These are phyloP conservation scores for Anthoceros angustus DNA, from an alignment of 225 moss, liverwort and hornwort genomes.

Conservation along the genomic window DNA sequence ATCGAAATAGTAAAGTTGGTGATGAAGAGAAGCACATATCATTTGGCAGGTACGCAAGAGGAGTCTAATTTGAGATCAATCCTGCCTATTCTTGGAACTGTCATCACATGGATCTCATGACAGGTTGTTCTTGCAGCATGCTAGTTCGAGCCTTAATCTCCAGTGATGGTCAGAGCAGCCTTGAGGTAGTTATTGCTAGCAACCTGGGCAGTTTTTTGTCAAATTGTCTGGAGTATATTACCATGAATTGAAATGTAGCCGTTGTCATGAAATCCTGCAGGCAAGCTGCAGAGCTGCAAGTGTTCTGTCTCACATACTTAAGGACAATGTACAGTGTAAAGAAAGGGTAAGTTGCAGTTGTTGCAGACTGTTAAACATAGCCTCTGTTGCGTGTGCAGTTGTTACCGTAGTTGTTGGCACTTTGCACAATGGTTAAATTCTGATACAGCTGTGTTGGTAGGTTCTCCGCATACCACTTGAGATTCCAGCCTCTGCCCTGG, in stretches of 20 bases:
- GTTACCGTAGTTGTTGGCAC: not conserved
- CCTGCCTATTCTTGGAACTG: too few relatives aligned
- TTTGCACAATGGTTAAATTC: not conserved
- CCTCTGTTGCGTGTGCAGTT: not conserved
- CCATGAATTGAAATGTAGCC: too few relatives aligned
- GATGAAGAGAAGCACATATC: slow-evolving; percentile 53
- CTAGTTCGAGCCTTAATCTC: slow-evolving; percentile 86
- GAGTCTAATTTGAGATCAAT: too few relatives aligned
- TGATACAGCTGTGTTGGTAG: slow-evolving; percentile 30
- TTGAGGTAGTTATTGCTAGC: slow-evolving; percentile 41
- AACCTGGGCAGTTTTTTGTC: too few relatives aligned
- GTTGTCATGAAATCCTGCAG: too few relatives aligned
- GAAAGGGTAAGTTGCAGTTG: slow-evolving; percentile 57
- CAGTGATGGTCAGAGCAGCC: slow-evolving; percentile 87
- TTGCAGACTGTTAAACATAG: too few relatives aligned
- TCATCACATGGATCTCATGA: too few relatives aligned
- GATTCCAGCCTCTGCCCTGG: slow-evolving; percentile 46
- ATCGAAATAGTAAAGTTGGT: slow-evolving; percentile 20
- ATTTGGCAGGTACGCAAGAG: slow-evolving; percentile 98
- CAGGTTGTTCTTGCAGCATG: slow-evolving; percentile 41
- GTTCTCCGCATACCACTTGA: slow-evolving; percentile 80
- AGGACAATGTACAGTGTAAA: slow-evolving; percentile 92
- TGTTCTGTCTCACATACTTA: slow-evolving; percentile 79
- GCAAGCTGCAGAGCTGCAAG: slow-evolving; percentile 99
- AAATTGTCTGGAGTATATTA: too few relatives aligned